Base-by-base conservation (phyloP, 83 land plant species). In the Larix sibirica region DNA sequence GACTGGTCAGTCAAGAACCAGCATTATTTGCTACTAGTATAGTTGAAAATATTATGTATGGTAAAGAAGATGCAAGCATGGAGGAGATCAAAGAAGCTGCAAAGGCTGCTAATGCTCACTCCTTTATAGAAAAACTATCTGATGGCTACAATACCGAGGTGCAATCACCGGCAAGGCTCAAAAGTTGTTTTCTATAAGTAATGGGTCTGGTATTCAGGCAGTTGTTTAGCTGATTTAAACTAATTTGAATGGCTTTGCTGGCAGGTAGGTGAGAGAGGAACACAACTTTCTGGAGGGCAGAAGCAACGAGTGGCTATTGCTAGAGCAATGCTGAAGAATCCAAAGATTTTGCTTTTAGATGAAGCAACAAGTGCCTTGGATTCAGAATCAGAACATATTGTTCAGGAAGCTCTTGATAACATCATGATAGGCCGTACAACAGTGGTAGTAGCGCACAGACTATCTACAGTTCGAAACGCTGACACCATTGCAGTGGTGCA, bases 291-390 rank as follows among this genome's bases (percentile, higher is more conserved):
- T 50, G 94, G 94, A 28, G 95, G 95, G 33, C 95, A 93, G 70
- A 93, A 92, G 64, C 94, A 93, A 70, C 75, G 95, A 63, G 88
- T 93, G 62, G 95, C 95, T 21, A 91, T 93, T 81, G 91, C 95
- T 13, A 86, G 95, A 83, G 95, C 95, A 5, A 79, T 93, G 67
- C 80, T 93, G 21, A 91, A 84, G 66, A 81, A 87, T 73, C 95
- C 95, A 16, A 83, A 81, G 10, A 86, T 93, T 66, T 74, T 93
- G 18, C 94, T 93, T 38, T 79, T 93, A 33, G 95, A 93, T 85
- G 95, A 93, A 76, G 94, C 95, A n/a, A 93, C 95, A 33, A 93
- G 95, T 83, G 95, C 95, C 56, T 86, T 93, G 79, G 95, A 93
- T 84, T 80, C 87, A 47, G 92, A 83, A 44, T 93, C 95, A 16